phyloP scores from a whole-genome alignment of 1,284 basidiomycete genomes.

The Pseudozyma flocculosa region DNA sequence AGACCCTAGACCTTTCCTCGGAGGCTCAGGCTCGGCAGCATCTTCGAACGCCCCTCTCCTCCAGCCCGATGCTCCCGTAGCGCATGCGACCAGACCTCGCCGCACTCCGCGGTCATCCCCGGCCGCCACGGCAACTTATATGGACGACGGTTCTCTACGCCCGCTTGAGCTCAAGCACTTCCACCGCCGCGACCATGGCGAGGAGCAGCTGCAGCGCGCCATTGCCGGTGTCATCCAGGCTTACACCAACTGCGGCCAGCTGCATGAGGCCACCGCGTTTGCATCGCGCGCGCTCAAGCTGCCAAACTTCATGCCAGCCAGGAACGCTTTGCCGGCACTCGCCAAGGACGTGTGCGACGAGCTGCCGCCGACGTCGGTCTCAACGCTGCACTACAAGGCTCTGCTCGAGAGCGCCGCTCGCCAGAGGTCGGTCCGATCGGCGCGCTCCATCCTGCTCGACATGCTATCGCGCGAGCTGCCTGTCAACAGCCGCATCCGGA shows the following conservation, averaged over 20 bases:
- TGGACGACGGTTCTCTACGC: no score
- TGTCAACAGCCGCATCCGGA: background rate
- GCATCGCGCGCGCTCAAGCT: constrained; percentile 12
- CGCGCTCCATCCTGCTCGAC: constrained; percentile 17
- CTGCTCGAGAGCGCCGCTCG: constrained; percentile 25
- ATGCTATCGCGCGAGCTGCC: background rate
- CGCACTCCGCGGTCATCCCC: no score
- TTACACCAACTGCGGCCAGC: constrained; percentile 10
- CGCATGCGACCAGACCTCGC: no score
- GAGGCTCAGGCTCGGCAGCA: no score
- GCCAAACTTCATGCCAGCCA: constrained; percentile 15
- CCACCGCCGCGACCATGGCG: background rate
- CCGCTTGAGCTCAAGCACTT: background rate
- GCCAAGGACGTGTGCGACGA: background rate
- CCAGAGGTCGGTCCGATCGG: constrained; percentile 5
- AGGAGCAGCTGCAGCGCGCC: constrained; percentile 6
- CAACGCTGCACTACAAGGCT: constrained; percentile 16
- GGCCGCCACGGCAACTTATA: no score
- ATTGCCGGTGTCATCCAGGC: constrained; percentile 14
- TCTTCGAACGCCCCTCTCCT: no score
- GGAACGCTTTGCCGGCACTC: background rate
- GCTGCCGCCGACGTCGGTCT: constrained; percentile 5
- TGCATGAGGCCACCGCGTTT: constrained; percentile 17
- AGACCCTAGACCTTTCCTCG: no score
- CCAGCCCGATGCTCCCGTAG: no score